A percentile compares a stretch with the other conserved stretches of the same genome.
These are phyloP conservation scores for Pestalotiopsis sp. DNA, from an alignment of 2,329 filamentous ascomycete species.

Conservation along the genomic window DNA sequence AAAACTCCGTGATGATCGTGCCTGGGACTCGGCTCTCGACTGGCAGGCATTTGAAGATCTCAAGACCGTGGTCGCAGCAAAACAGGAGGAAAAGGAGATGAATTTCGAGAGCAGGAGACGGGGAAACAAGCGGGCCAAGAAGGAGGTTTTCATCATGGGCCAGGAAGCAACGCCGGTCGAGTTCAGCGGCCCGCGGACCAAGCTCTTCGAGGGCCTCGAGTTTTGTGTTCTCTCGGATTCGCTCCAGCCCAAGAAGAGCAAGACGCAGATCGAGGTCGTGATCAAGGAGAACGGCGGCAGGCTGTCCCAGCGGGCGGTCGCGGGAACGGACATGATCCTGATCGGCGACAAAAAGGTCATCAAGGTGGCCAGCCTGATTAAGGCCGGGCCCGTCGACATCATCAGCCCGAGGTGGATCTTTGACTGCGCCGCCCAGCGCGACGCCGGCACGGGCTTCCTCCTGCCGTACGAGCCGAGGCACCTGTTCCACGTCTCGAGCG, in stretches of 20 bases:
- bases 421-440: slow-evolving; percentile 71
- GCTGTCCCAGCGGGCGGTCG: slow-evolving; percentile 73
- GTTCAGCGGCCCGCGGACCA: slow-evolving; percentile 60
- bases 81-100: slow-evolving; percentile 74
- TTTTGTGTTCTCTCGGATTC: slow-evolving; percentile 87
- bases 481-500: slow-evolving; percentile 69
- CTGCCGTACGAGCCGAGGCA: slow-evolving; percentile 67
- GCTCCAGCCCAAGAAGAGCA: slow-evolving; percentile 72
- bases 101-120: slow-evolving; percentile 68
- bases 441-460: slow-evolving; percentile 50
- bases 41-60: slow-evolving; percentile 77
- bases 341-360: slow-evolving; percentile 81
- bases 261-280: slow-evolving; percentile 76
- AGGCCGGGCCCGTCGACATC: slow-evolving; percentile 70
- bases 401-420: slow-evolving; percentile 81
- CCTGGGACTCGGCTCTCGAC: slow-evolving; percentile 80
- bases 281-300: slow-evolving; percentile 83
- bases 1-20: slow-evolving; percentile 76
- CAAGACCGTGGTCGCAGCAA: slow-evolving; percentile 69
- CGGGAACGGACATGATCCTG: slow-evolving; percentile 65
- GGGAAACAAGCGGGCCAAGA: slow-evolving; percentile 64
- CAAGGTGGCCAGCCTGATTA: slow-evolving; percentile 82
- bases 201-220: slow-evolving; percentile 73
- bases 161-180: slow-evolving; percentile 51
- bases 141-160: slow-evolving; percentile 72